phyloP scores from a whole-genome alignment of 208 protist species.

The Crithidia sp. region DNA sequence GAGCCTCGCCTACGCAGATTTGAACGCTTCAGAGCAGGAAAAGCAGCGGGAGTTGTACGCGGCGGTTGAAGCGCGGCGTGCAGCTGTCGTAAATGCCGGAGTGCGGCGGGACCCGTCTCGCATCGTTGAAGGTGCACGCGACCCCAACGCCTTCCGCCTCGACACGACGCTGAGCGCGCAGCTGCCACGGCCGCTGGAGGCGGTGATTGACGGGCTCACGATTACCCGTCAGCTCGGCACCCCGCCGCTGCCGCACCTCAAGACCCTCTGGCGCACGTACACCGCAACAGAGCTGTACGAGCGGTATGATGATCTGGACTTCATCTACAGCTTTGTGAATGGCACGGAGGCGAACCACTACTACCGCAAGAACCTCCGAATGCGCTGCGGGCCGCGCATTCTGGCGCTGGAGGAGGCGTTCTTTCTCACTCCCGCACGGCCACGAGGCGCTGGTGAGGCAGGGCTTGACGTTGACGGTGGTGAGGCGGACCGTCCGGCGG shows the following conservation, averaged over 20 bases:
- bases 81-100: neutral
- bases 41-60: slow-evolving; percentile 6
- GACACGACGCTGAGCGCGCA: neutral
- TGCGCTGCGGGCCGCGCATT: slow-evolving; percentile 1
- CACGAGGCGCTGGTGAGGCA: neutral
- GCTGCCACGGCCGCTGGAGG: slow-evolving; percentile 3
- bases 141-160: slow-evolving; percentile 9
- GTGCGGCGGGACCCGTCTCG: neutral
- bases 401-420: slow-evolving; percentile 4
- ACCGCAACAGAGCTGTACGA: slow-evolving; percentile 32
- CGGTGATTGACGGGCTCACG: slow-evolving; percentile 10
- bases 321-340: slow-evolving; percentile 97
- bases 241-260: slow-evolving; percentile 26
- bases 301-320: slow-evolving; percentile 68
- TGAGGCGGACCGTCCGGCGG: too few relatives aligned
- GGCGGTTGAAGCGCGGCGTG: neutral
- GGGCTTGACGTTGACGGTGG: too few relatives aligned
- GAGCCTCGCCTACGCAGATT: slow-evolving; percentile 11
- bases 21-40: neutral
- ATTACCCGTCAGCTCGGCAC: slow-evolving; percentile 3
- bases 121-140: neutral
- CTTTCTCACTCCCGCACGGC: neutral
- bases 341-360: slow-evolving; percentile 81
- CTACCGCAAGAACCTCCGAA: slow-evolving; percentile 33
- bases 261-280: slow-evolving; percentile 30